Percentiles rank a stretch among this genome's conserved stretches.
phyloP scores from a whole-genome alignment of 2,329 filamentous ascomycete genomes.

The Leptosphaerulina australis region DNA sequence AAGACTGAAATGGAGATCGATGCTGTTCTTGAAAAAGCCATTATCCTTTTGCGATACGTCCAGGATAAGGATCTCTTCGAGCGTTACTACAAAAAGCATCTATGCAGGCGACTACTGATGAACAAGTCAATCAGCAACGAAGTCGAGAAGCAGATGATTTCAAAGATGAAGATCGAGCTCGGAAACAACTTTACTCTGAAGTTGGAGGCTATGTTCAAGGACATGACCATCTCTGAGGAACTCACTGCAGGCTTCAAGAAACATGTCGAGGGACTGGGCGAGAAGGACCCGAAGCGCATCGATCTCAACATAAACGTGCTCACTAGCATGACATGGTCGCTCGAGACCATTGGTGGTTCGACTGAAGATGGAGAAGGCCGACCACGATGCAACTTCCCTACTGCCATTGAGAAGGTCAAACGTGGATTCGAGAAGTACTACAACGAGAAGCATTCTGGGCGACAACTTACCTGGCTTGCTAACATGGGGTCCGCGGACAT shows the following conservation, averaged over 20 bases:
- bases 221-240: constrained; percentile 87
- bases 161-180: constrained; percentile 94
- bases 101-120: constrained; percentile 84
- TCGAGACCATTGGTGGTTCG: constrained; percentile 76
- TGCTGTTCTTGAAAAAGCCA: constrained; percentile 82
- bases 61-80: constrained; percentile 95
- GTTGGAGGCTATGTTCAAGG: constrained; percentile 97
- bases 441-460: constrained; percentile 81
- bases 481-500: constrained; percentile 85
- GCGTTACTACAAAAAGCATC: constrained; percentile 96
- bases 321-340: constrained; percentile 93
- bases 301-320: constrained; percentile 86
- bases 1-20: constrained; percentile 92
- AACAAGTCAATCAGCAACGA: constrained; percentile 90
- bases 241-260: constrained; percentile 77
- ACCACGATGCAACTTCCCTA: constrained; percentile 72
- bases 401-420: constrained; percentile 75
- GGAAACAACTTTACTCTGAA: constrained; percentile 93
- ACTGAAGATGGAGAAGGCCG: constrained; percentile 57
- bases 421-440: constrained; percentile 90
- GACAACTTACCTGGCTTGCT: constrained; percentile 82
- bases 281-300: constrained; percentile 65
- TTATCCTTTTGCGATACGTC: constrained; percentile 84
- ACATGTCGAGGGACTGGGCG: constrained; percentile 66
- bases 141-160: constrained; percentile 93